These are phyloP conservation scores for Thielaviopsis cerberus DNA, from an alignment of 2,329 filamentous ascomycete genomes.

Conservation along the genomic window DNA sequence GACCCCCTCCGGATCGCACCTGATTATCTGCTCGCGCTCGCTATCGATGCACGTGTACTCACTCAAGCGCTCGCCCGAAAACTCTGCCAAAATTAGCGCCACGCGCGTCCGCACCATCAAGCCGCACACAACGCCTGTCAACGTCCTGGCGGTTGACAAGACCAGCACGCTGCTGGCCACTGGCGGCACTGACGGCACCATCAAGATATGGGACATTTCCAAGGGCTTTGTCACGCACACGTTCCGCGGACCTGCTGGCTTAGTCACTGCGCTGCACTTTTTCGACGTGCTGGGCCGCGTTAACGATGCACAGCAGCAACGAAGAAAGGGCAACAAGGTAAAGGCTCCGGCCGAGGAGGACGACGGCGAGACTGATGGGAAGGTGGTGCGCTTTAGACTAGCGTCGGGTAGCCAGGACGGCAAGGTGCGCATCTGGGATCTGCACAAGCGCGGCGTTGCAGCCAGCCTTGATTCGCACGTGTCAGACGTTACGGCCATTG, in stretches of 20 bases:
- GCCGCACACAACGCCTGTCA: constrained; percentile 75
- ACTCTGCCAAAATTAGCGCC: constrained; percentile 36
- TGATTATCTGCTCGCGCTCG: constrained; percentile 86
- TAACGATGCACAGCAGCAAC: constrained; percentile 21
- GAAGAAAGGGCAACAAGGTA: constrained; percentile 23
- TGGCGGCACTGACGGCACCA: constrained; percentile 76
- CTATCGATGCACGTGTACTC: constrained; percentile 84
- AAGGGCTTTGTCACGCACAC: constrained; percentile 87
- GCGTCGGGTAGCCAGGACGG: constrained; percentile 90
- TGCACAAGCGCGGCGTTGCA: constrained; percentile 62
- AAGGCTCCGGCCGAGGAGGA: constrained; percentile 20
- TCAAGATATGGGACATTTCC: constrained; percentile 91
- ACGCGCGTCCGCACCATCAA: constrained; percentile 66
- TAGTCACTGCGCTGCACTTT: constrained; percentile 80
- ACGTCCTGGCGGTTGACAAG: constrained; percentile 61
- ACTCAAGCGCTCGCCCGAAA: constrained; percentile 40
- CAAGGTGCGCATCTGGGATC: constrained; percentile 77
- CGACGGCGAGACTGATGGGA: constrained; percentile 21
- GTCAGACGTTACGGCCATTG: constrained; percentile 75
- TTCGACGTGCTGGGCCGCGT: constrained; percentile 50
- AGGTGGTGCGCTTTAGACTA: constrained; percentile 48
- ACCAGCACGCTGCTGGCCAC: constrained; percentile 83
- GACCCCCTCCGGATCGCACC: constrained; percentile 70
- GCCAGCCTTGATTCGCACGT: constrained; percentile 79
- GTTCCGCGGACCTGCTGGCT: constrained; percentile 78